Evolutionary conservation across 2,329 filamentous ascomycete species (phyloP).

Genomic region (Biscogniauxia sp.): DNA sequence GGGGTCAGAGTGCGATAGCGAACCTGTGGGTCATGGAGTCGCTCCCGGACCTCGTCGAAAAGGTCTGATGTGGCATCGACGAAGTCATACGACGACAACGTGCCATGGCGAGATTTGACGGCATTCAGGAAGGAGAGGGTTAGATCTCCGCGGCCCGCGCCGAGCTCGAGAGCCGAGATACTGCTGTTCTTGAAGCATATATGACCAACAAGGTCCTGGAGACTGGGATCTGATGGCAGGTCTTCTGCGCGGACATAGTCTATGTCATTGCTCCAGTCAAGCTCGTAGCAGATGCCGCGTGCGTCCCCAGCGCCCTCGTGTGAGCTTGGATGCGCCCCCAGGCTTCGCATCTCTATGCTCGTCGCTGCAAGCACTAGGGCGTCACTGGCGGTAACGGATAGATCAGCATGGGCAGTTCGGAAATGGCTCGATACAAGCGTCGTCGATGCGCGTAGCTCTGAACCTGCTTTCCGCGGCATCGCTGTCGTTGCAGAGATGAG

Average conservation of each 20-base stretch:
- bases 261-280: constrained; percentile 10
- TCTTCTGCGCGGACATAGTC: constrained; percentile 9
- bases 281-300: constrained; percentile 8
- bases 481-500: constrained; percentile 2
- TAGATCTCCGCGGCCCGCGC: not conserved
- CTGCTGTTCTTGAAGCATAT: constrained; percentile 8
- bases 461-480: not conserved
- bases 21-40: not conserved
- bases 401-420: constrained; percentile 8
- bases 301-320: not conserved
- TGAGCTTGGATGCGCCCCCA: not conserved
- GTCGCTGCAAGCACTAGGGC: constrained; percentile 4
- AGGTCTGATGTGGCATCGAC: not conserved
- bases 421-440: constrained; percentile 9
- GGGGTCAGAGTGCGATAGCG: not conserved
- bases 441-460: constrained; percentile 5
- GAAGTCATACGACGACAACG: constrained; percentile 2
- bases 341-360: constrained; percentile 11
- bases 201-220: constrained; percentile 6
- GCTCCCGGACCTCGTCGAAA: not conserved
- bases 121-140: not conserved
- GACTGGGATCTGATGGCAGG: not conserved
- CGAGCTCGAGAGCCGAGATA: constrained; percentile 3
- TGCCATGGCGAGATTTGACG: not conserved
- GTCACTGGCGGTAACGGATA: not conserved